A percentile compares a stretch with the other conserved stretches of the same genome.
Evolutionary conservation across 306 rosid genomes (phyloP).

Genomic region (Pyrus communis): DNA sequence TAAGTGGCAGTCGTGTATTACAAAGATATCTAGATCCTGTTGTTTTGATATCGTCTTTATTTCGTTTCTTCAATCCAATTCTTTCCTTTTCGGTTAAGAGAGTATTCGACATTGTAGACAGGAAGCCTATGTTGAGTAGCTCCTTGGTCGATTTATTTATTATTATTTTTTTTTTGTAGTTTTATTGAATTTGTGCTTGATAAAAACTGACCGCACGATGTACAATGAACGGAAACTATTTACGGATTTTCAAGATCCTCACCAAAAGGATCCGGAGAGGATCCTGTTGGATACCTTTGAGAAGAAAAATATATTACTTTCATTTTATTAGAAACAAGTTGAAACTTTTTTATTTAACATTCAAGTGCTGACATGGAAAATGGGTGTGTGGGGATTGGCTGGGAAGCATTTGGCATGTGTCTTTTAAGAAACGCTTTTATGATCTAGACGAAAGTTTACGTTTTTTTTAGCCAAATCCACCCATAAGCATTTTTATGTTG

Average conservation of each 20-base stretch:
- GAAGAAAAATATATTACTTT: neutral
- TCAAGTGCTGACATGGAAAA: neutral
- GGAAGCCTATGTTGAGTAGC: neutral
- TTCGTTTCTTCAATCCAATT: neutral
- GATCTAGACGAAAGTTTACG: neutral
- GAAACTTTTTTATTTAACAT: too few species aligned
- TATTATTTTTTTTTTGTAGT: too few species aligned
- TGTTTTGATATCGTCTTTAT: neutral
- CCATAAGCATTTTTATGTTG: too few species aligned
- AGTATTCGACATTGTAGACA: neutral
- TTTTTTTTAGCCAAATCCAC: too few species aligned
- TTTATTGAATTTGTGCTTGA: neutral
- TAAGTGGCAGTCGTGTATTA: conserved; percentile 11
- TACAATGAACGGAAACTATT: too few species aligned
- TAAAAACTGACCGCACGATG: too few species aligned
- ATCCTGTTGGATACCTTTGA: neutral
- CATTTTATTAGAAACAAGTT: neutral
- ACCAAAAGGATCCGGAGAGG: too few species aligned
- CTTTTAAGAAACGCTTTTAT: too few species aligned
- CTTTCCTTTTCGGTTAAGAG: neutral
- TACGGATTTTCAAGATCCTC: too few species aligned
- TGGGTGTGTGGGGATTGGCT: neutral
- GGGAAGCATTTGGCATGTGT: neutral
- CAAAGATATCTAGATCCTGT: neutral
- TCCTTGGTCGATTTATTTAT: neutral